These are phyloP conservation scores for Globisporangium paroecandrum DNA, from an alignment of 352 stramenopile species.

Conservation along the genomic window DNA sequence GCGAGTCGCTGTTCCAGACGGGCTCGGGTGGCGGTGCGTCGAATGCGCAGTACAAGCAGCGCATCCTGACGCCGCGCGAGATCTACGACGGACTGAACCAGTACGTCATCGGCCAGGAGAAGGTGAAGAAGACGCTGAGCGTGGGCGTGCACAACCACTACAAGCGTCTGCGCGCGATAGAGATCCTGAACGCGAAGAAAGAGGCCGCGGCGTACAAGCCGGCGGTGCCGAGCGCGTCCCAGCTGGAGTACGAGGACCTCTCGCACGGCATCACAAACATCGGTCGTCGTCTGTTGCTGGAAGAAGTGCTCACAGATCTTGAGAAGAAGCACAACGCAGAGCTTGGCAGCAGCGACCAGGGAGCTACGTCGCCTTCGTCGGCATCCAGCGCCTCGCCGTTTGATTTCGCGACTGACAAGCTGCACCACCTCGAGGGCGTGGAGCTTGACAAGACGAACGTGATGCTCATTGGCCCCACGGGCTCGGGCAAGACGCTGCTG, in stretches of 20 bases:
- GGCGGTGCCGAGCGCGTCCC: conserved; percentile 28
- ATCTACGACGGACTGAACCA: conserved; percentile 95
- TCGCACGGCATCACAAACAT: conserved; percentile 33
- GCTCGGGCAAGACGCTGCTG: conserved; percentile 96
- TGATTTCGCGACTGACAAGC: conserved; percentile 30
- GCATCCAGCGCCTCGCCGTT: not conserved
- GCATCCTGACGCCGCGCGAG: conserved; percentile 86
- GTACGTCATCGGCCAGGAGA: conserved; percentile 97
- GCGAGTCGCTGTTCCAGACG: conserved; percentile 36
- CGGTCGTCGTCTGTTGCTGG: conserved; percentile 50
- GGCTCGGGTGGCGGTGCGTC: conserved; percentile 14
- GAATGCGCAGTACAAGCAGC: conserved; percentile 30
- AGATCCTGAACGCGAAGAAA: conserved; percentile 48
- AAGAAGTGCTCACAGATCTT: conserved; percentile 57
- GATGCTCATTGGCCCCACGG: conserved; percentile 94
- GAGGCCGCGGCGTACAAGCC: conserved; percentile 30
- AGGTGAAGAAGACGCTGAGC: conserved; percentile 95
- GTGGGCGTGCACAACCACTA: conserved; percentile 99
- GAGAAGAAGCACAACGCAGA: conserved; percentile 29
- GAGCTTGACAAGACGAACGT: conserved; percentile 99
- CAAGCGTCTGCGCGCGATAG: conserved; percentile 88
- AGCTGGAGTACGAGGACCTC: conserved; percentile 33
- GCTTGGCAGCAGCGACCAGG: not conserved
- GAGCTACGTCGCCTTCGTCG: not conserved
- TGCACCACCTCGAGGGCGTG: conserved; percentile 78